Base-by-base conservation (phyloP, 805 yeast species). In the Wickerhamomyces xylosicus region DNA sequence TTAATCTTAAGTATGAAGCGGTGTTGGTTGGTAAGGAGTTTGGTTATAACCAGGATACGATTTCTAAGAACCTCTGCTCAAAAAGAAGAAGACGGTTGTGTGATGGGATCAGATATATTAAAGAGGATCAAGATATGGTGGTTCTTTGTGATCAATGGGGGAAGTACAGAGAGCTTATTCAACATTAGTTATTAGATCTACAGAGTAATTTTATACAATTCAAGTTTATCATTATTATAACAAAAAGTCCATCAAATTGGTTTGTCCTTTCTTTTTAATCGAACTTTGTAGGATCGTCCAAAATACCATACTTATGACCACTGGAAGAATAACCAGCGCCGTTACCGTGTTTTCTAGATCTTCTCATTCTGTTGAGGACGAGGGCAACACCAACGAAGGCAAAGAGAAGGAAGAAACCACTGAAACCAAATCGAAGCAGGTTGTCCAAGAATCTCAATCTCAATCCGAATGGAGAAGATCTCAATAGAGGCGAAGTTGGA, bases 401-500 rank as follows among this genome's bases (percentile, higher is more conserved):
- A 7, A 43, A 1, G 3, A 38, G 28, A 17, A 42, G 6, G 19
- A 45, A 3, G 48, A 72, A 74, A 0, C 72, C 77, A 22, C 58
- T 38, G 37, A 69, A 37, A 1, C 78, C 77, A 39, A 57, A 52
- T 38, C 58, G 54, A 45, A 70, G 79, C 16, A 72, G 45, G 14
- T 35, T 13, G 40, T 74, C 77, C 62, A 72, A 55, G 34, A 64
- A 57, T 38, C 66, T 54, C 15, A 72, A 51, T 1, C 43, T 32
- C 1, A 52, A 45, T 5, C 63, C 59, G 43, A 56, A 72, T 4
- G 78, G 75, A 40, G 72, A 66, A 31, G 64, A 63, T 22, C 65
- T 62, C 38, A 70, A 54, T 5, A 31, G 19, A 5, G 33, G 33
- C 9, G 15, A 31, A 9, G 8, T 19, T 15, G 17, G 17, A 10